Evolutionary conservation across 257 asterid species (phyloP).

Genomic region (Thymus mandschuricus): DNA sequence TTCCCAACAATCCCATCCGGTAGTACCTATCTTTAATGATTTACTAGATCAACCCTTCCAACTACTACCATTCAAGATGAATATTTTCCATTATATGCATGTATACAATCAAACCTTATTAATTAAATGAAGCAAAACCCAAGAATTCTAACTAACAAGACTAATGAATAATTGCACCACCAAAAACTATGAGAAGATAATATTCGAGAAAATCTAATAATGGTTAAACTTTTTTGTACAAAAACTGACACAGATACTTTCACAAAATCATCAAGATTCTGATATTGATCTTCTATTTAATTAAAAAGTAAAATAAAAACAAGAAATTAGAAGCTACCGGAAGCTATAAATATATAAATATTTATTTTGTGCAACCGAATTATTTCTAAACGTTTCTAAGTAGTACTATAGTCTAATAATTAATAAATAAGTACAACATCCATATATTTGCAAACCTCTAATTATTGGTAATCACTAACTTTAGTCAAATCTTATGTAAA

Average conservation of each 20-base stretch:
- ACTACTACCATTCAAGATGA: neutral
- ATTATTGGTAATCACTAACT: conserved; percentile 24
- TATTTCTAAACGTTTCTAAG: conserved; percentile 20
- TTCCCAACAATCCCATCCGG: no score
- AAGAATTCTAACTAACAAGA: conserved; percentile 2
- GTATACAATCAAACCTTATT: neutral
- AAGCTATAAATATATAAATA: conserved; percentile 44
- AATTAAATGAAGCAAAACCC: neutral
- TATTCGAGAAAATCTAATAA: conserved; percentile 40
- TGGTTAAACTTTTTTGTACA: conserved; percentile 39
- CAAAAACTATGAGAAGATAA: conserved; percentile 14
- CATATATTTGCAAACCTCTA: neutral
- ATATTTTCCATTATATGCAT: neutral
- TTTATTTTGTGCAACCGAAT: conserved; percentile 28
- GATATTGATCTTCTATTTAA: conserved; percentile 49
- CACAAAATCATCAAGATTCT: conserved; percentile 49
- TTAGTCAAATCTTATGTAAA: conserved; percentile 1
- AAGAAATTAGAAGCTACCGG: conserved; percentile 37
- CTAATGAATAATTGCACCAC: conserved; percentile 21
- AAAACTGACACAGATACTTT: conserved; percentile 40
- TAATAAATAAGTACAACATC: neutral
- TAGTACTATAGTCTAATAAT: neutral
- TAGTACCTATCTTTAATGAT: no score
- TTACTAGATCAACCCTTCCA: neutral
- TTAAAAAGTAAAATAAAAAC: conserved; percentile 2